phyloP scores from a whole-genome alignment of 2,329 filamentous ascomycete genomes.

The Microdochium bolleyi region DNA sequence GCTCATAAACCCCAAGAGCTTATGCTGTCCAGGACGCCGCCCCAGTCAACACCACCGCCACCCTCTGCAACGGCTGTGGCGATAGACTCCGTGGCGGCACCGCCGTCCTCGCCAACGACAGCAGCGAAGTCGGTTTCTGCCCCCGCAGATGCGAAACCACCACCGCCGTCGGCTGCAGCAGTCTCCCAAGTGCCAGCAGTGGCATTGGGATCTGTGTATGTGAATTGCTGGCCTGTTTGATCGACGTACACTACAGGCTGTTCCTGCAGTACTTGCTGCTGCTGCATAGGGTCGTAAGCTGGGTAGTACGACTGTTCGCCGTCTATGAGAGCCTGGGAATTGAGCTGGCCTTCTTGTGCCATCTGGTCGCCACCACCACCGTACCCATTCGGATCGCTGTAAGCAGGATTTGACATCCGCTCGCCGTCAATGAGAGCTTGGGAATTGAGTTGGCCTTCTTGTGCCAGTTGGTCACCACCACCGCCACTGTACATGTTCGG shows the following conservation, averaged over 20 bases:
- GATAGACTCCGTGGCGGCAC: not conserved
- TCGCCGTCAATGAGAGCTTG: too few relatives aligned
- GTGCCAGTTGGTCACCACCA: too few relatives aligned
- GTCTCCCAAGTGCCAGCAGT: too few relatives aligned
- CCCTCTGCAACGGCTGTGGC: not conserved
- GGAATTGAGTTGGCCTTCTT: too few relatives aligned
- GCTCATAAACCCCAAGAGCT: not conserved
- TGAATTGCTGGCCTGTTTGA: not conserved
- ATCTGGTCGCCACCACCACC: not conserved
- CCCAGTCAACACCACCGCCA: not conserved
- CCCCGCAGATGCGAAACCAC: not conserved
- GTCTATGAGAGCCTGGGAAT: too few relatives aligned
- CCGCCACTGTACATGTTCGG: too few relatives aligned
- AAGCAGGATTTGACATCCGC: too few relatives aligned
- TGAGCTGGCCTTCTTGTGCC: not conserved
- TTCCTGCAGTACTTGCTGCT: not conserved
- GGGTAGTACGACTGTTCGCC: not conserved
- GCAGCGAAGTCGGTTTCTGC: not conserved
- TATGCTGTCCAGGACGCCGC: not conserved
- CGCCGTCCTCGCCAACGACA: not conserved
- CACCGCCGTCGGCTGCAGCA: too few relatives aligned
- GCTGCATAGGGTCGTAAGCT: not conserved
- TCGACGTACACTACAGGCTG: not conserved
- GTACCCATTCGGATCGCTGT: too few relatives aligned
- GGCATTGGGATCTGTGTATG: too few relatives aligned